Conservation (phyloP, 140 eudicot genomes). For the Stevia rebaudiana region DNA sequence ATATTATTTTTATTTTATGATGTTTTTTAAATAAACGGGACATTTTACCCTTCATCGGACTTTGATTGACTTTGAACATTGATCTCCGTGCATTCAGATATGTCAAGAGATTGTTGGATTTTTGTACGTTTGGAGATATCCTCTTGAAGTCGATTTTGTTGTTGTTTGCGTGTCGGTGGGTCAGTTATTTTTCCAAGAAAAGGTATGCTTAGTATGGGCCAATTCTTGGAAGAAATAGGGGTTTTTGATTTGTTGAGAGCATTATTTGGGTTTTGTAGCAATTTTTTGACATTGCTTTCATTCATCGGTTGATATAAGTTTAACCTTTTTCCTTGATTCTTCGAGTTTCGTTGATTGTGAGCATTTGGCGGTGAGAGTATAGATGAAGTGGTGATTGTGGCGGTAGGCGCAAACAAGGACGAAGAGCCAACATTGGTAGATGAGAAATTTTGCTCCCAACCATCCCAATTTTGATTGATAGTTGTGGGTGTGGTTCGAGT, state of each 20-base stretch:
- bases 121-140: background rate
- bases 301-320: background rate
- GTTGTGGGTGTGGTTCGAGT: background rate
- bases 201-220: slow-evolving; percentile 8
- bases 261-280: slow-evolving; percentile 7
- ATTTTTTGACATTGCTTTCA: background rate
- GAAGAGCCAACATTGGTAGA: too few relatives aligned
- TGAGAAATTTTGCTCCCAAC: too few relatives aligned
- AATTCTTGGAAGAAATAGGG: slow-evolving; percentile 4
- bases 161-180: background rate
- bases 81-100: background rate
- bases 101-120: background rate
- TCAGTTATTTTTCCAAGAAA: background rate
- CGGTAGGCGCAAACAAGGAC: too few relatives aligned
- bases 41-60: slow-evolving; percentile 54
- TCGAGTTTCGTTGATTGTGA: background rate
- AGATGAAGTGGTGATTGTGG: too few relatives aligned
- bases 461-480: background rate
- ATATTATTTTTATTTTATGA: too few relatives aligned
- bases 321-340: background rate
- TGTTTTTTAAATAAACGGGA: too few relatives aligned
- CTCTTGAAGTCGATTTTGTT: slow-evolving; percentile 16
- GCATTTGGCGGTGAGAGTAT: background rate
- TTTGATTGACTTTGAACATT: slow-evolving; percentile 23
- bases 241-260: background rate